phyloP scores from a whole-genome alignment of 2,329 filamentous ascomycete species.

The Septoria petroselini region DNA sequence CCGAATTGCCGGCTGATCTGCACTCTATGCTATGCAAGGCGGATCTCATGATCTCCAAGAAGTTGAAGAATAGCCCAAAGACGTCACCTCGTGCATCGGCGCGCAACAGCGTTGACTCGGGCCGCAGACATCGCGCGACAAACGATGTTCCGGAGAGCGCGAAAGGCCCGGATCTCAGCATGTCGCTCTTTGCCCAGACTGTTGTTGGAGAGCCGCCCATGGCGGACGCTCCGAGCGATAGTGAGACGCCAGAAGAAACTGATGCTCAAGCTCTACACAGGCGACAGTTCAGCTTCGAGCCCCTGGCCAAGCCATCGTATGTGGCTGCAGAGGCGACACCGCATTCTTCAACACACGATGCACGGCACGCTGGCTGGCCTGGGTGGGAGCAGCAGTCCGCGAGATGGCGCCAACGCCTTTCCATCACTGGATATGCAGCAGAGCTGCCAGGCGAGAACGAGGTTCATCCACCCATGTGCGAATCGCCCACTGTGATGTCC shows the following conservation, averaged over 20 bases:
- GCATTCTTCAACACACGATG: conserved; percentile 23
- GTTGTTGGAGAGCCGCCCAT: conserved; percentile 1
- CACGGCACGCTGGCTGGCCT: conserved; percentile 29
- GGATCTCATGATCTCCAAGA: conserved; percentile 33
- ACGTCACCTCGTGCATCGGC: conserved; percentile 23
- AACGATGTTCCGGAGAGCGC: not conserved
- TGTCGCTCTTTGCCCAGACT: conserved; percentile 8
- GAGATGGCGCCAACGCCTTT: conserved; percentile 31
- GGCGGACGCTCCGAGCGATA: conserved; percentile 9
- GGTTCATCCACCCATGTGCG: conserved; percentile 7
- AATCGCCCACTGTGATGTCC: not conserved
- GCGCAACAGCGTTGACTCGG: conserved; percentile 27
- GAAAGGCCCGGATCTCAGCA: conserved; percentile 8
- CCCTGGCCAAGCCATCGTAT: not conserved
- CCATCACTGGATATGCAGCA: conserved; percentile 18
- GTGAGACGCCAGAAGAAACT: conserved; percentile 6
- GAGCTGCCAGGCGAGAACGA: conserved; percentile 6
- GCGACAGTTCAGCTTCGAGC: conserved; percentile 7
- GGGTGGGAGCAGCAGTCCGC: conserved; percentile 35
- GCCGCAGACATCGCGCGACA: conserved; percentile 7
- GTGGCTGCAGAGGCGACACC: not conserved
- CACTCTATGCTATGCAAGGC: conserved; percentile 29
- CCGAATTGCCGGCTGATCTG: conserved; percentile 34
- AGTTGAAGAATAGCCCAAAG: conserved; percentile 24
- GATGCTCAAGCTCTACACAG: conserved; percentile 4